Evolutionary conservation across 2,329 filamentous ascomycete species (phyloP), one percentile per base, ranked within the genome.

Genomic region (Aureobasidium sp.): DNA sequence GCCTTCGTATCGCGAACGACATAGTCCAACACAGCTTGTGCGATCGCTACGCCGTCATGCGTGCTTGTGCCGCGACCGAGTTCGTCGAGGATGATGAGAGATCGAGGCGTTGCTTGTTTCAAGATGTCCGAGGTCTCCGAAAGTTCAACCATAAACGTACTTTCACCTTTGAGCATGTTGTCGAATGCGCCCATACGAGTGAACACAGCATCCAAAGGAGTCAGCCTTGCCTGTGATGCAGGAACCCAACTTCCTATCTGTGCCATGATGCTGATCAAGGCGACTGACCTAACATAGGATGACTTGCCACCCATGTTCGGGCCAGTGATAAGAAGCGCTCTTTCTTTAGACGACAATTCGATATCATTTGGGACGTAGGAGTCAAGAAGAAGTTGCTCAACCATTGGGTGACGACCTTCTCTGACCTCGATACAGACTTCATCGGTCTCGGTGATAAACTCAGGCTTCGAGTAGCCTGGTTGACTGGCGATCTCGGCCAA

Each of bases 231-330:
- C 2, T 81, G 77, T 24, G 79, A 76, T 19, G 91, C 91, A 2
- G 93, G 93, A 1, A 98, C 90, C 68, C 90, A 98, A 32, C 88
- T 94, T 47, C 93, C 93, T 58, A 96, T 86, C 66, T 98, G 93
- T 6, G 89, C 90, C 74, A 98, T 90, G 63, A 98, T 90, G 42
- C 86, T 81, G 58, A 97, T 89, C 6, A 98, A 81, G 8, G 93
- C 91, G 39, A 95, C 83, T 60, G 90, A 88, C 50, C 93, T 88
- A 19, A 98, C 91, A 68, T 95, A 98, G 55, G 86, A 93, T n/a
- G 89, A 95, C 67, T 98, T 98, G 54, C 93, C 93, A 63, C 93
- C 93, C 93, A 98, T 98, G 72, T 98, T 98, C 25, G 93, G 93
- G 0, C 93, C 93, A 0, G 93, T 98, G 62, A 98, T 85, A 53